These are phyloP conservation scores for Mycena galopus DNA, from an alignment of 768 basidiomycete species.

Conservation along the genomic window DNA sequence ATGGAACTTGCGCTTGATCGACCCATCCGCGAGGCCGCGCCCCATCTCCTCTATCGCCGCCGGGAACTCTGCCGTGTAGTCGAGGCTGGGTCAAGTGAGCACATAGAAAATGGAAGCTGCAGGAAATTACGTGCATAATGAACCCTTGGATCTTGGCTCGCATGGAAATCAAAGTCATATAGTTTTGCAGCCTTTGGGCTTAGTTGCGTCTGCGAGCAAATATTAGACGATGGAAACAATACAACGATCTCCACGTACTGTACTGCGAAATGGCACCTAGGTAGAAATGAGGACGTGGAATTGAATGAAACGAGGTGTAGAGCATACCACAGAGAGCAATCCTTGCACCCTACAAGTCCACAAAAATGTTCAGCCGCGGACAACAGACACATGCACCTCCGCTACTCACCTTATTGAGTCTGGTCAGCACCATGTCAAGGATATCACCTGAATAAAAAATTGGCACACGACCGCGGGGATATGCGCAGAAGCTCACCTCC, in stretches of 20 bases:
- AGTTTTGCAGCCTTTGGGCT: conserved; percentile 77
- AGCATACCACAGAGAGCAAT: conserved; percentile 84
- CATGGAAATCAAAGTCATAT: conserved; percentile 78
- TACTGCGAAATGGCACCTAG: conserved; percentile 89
- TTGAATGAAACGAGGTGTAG: neutral
- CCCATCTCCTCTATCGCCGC: conserved; percentile 71
- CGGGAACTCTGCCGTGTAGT: conserved; percentile 75
- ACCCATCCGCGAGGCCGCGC: conserved; percentile 70
- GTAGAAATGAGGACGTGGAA: neutral
- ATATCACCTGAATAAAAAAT: conserved; percentile 70
- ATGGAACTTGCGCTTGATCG: conserved; percentile 86
- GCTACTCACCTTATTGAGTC: conserved; percentile 66
- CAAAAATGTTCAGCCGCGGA: neutral
- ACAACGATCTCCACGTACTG: conserved; percentile 58
- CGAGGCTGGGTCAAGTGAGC: conserved; percentile 62
- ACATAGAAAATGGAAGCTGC: neutral
- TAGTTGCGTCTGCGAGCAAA: conserved; percentile 59
- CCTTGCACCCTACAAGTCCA: conserved; percentile 65
- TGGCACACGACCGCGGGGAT: neutral
- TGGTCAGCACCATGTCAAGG: conserved; percentile 80
- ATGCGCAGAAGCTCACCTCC: conserved; percentile 54
- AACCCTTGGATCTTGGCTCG: conserved; percentile 89
- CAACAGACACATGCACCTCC: neutral
- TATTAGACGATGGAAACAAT: neutral
- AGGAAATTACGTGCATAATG: conserved; percentile 69